A percentile compares a stretch with the other conserved stretches of the same genome.
Conservation (phyloP, 768 basidiomycete species). For the Chiua virens region DNA sequence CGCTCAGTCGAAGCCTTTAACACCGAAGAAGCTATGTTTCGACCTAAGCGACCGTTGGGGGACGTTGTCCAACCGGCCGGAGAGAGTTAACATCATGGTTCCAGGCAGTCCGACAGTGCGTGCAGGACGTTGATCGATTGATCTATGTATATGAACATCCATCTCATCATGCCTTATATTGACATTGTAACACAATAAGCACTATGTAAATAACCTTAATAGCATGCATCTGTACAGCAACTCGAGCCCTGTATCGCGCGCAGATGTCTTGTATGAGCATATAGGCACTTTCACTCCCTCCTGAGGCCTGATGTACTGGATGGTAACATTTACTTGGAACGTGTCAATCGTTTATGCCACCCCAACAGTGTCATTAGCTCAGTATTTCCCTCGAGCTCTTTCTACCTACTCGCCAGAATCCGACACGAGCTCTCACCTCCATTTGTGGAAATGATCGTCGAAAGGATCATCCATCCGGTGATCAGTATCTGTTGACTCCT, state of each 20-base stretch:
- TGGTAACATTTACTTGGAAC: no score
- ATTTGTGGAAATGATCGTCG: no score
- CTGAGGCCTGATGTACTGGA: no score
- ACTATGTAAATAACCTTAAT: neutral
- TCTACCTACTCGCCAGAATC: no score
- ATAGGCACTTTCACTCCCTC: neutral
- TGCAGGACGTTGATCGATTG: conserved; percentile 14
- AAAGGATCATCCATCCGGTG: no score
- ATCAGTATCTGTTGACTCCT: no score
- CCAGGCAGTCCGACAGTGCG: conserved; percentile 23
- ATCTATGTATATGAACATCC: conserved; percentile 15
- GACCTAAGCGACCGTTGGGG: neutral
- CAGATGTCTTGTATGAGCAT: neutral
- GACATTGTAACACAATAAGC: conserved; percentile 11
- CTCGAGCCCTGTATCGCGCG: conserved; percentile 1
- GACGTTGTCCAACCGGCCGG: neutral
- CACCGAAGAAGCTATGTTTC: conserved; percentile 9
- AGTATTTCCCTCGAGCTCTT: no score
- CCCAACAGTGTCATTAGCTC: no score
- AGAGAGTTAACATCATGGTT: conserved; percentile 17
- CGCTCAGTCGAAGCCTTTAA: conserved; percentile 7
- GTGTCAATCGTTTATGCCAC: no score
- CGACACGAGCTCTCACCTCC: no score
- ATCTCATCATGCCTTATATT: conserved; percentile 7
- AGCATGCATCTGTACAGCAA: conserved; percentile 7